These are phyloP conservation scores for Trichophyton schoenleinii DNA, from an alignment of 2,329 filamentous ascomycete genomes.

Conservation along the genomic window DNA sequence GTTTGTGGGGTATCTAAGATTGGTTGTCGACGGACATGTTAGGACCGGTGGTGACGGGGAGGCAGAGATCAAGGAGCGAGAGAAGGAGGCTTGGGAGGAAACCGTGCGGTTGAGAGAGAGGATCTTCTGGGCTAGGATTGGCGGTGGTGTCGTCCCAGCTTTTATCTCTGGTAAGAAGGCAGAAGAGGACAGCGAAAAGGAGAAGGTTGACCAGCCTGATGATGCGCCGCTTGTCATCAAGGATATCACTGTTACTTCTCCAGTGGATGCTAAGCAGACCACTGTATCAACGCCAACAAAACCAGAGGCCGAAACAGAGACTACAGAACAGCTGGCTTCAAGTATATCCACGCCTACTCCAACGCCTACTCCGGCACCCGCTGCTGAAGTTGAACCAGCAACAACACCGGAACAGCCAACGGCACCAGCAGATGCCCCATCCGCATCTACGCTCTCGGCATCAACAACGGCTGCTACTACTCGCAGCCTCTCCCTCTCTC, in stretches of 20 bases:
- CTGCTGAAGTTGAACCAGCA: background rate
- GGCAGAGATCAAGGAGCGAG: conserved; percentile 45
- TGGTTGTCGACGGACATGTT: conserved; percentile 88
- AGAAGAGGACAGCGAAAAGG: background rate
- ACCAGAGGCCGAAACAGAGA: background rate
- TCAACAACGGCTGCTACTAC: background rate
- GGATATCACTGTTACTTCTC: background rate
- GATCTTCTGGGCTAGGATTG: conserved; percentile 94
- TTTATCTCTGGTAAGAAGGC: conserved; percentile 19
- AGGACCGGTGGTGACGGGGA: conserved; percentile 55
- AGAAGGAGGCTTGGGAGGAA: conserved; percentile 88
- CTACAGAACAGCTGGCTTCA: background rate
- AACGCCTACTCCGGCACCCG: background rate
- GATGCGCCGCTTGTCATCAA: background rate
- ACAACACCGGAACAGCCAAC: background rate
- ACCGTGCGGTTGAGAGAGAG: conserved; percentile 77
- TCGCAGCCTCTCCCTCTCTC: background rate
- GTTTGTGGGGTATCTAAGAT: conserved; percentile 78
- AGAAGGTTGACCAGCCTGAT: background rate
- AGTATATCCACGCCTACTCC: background rate
- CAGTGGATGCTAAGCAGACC: background rate
- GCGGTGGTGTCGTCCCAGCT: conserved; percentile 74
- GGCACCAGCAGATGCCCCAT: background rate
- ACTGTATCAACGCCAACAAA: background rate
- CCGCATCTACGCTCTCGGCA: background rate